These are phyloP conservation scores for Sugiyamaella castrensis DNA, from an alignment of 1,139 yeast genomes.

Conservation along the genomic window DNA sequence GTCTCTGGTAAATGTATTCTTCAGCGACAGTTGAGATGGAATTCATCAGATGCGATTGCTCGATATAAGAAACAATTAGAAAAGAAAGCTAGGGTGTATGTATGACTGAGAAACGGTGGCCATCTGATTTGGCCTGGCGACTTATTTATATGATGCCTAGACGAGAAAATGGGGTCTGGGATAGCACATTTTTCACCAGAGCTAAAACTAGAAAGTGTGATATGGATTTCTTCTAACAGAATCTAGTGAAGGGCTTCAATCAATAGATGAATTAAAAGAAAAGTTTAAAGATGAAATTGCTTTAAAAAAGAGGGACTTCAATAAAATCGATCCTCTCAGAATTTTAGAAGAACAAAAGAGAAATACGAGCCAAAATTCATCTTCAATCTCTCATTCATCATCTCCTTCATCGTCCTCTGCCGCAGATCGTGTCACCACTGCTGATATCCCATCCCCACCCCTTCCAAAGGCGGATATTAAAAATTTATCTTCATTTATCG, in stretches of 20 bases:
- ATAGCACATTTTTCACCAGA: too few relatives aligned
- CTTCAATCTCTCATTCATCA: neutral
- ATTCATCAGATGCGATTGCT: constrained; percentile 15
- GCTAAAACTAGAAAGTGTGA: neutral
- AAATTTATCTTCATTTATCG: constrained; percentile 66
- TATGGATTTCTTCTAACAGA: neutral
- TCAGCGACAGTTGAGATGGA: too few relatives aligned
- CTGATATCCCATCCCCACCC: constrained; percentile 10
- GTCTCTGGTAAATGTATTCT: too few relatives aligned
- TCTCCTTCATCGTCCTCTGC: neutral
- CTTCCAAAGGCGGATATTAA: constrained; percentile 49
- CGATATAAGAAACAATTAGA: constrained; percentile 46
- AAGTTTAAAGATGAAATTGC: constrained; percentile 62
- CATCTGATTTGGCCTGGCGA: too few relatives aligned
- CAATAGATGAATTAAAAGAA: constrained; percentile 61
- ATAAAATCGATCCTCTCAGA: constrained; percentile 65
- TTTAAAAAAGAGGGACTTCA: constrained; percentile 52
- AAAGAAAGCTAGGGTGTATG: constrained; percentile 44
- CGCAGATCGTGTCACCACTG: neutral
- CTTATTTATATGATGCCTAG: too few relatives aligned
- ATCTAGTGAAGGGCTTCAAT: constrained; percentile 41
- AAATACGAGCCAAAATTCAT: constrained; percentile 14
- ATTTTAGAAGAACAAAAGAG: constrained; percentile 54
- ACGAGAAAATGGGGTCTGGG: too few relatives aligned
- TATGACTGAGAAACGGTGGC: too few relatives aligned